These are phyloP conservation scores for Blastobotrys terrestris DNA, from an alignment of 805 yeast species.

Conservation along the genomic window DNA sequence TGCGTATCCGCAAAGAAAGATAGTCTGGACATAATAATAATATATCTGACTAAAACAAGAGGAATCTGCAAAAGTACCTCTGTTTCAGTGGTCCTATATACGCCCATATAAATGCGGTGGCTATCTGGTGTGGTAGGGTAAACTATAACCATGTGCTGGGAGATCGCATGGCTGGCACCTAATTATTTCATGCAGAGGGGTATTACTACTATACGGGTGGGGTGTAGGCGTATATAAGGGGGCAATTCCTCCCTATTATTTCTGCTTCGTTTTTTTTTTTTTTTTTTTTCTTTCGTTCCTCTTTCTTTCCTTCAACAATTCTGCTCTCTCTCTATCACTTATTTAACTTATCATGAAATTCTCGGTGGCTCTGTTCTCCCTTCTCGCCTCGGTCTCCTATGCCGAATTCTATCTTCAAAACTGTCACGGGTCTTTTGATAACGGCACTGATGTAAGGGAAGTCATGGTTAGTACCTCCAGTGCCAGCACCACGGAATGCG, in stretches of 20 bases:
- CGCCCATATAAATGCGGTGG: neutral
- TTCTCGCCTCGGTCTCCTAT: neutral
- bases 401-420: neutral
- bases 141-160: neutral
- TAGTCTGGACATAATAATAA: no score
- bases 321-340: no score
- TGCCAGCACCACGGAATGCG: neutral
- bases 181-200: neutral
- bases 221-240: neutral
- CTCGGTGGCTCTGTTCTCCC: neutral
- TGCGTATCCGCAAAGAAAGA: no score
- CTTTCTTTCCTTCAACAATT: neutral
- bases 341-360: neutral
- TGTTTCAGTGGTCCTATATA: neutral
- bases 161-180: neutral
- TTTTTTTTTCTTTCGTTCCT: neutral
- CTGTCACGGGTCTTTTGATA: neutral
- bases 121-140: neutral
- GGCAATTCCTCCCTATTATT: neutral
- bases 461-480: neutral
- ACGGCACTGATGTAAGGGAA: neutral
- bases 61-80: no score
- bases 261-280: no score
- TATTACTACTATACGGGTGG: neutral
- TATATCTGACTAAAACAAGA: neutral